Evolutionary conservation across 345 rosid genomes (phyloP).

Genomic region (Aethionema arabicum): DNA sequence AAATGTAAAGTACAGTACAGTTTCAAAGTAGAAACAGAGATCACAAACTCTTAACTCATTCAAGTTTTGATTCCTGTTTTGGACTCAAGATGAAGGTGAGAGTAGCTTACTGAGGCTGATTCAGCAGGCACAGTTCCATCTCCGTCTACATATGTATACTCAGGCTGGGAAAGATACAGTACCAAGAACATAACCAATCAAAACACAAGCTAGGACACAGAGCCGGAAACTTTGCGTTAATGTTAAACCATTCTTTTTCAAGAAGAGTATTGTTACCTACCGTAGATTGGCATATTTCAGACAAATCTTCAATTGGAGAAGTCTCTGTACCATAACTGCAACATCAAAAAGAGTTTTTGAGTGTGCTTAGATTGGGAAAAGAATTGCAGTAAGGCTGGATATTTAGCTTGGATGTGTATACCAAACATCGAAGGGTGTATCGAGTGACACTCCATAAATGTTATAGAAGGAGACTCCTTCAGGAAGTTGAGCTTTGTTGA

Average conservation of each 20-base stretch:
- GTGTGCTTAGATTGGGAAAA: slow-evolving; percentile 1
- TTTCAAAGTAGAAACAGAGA: slow-evolving; percentile 12
- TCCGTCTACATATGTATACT: slow-evolving; percentile 78
- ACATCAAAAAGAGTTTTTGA: slow-evolving; percentile 17
- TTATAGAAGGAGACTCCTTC: slow-evolving; percentile 71
- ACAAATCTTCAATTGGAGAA: slow-evolving; percentile 66
- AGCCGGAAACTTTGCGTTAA: not conserved
- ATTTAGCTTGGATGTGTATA: slow-evolving; percentile 35
- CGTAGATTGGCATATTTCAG: slow-evolving; percentile 77
- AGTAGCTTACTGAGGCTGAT: slow-evolving; percentile 61
- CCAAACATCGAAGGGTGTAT: slow-evolving; percentile 87
- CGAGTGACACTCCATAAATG: slow-evolving; percentile 72
- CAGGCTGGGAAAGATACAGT: slow-evolving; percentile 50
- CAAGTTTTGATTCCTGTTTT: not conserved
- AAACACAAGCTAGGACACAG: not conserved
- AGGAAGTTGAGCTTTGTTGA: slow-evolving; percentile 61
- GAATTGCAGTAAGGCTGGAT: not conserved
- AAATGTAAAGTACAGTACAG: not conserved
- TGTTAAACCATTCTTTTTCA: not conserved
- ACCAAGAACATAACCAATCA: not conserved
- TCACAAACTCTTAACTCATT: slow-evolving; percentile 6
- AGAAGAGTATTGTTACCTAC: slow-evolving; percentile 45
- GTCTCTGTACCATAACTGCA: slow-evolving; percentile 82
- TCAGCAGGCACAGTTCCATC: slow-evolving; percentile 94
- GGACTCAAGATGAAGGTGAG: slow-evolving; percentile 19